Conservation (phyloP, 1,284 basidiomycete species). For the Cystobasidium slooffiae region DNA sequence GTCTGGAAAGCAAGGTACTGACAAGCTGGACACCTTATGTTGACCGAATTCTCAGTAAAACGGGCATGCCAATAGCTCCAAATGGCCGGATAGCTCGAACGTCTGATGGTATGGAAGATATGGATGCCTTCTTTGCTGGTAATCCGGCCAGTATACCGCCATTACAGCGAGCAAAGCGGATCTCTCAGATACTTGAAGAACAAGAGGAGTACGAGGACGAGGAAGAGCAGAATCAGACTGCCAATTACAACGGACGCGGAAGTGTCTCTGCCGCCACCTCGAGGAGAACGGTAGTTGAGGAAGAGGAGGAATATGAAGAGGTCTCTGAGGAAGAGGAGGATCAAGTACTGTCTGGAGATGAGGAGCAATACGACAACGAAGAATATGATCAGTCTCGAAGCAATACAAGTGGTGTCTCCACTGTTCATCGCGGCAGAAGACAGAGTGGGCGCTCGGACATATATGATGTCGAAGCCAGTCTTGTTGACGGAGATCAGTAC, state of each 20-base stretch:
- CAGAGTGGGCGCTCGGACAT: constrained; percentile 55
- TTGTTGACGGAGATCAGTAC: constrained; percentile 64
- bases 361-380: constrained; percentile 26
- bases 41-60: constrained; percentile 8
- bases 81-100: constrained; percentile 21
- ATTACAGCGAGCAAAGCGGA: constrained; percentile 14
- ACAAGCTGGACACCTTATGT: not conserved
- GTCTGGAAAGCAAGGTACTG: not conserved
- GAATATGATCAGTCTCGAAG: constrained; percentile 27
- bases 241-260: constrained; percentile 9
- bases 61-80: constrained; percentile 34
- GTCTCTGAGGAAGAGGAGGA: not conserved
- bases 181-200: constrained; percentile 12
- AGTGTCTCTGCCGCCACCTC: constrained; percentile 18
- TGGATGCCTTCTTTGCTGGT: constrained; percentile 39
- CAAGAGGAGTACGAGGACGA: constrained; percentile 37
- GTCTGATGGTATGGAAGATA: constrained; percentile 38
- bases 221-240: constrained; percentile 20
- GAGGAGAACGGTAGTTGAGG: not conserved
- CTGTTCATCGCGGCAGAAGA: constrained; percentile 53
- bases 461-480: constrained; percentile 57
- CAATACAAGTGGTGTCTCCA: constrained; percentile 60
- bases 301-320: constrained; percentile 11
- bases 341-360: not conserved
- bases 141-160: constrained; percentile 34